Conservation (phyloP, 495 filamentous ascomycete species). For the Terfezia boudieri region DNA sequence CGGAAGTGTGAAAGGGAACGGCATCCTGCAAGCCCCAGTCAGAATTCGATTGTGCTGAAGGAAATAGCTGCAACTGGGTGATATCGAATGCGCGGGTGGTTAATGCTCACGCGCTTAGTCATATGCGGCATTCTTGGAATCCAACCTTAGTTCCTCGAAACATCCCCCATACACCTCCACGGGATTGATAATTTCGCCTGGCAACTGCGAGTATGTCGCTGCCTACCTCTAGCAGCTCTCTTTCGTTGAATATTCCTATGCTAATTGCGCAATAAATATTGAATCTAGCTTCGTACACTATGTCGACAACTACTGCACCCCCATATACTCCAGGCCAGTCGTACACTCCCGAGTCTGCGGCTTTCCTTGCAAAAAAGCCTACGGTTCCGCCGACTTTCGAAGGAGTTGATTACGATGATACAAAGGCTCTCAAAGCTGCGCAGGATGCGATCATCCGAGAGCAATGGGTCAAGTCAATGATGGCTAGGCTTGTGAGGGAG, state of each 20-base stretch:
- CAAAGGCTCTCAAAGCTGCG: conserved; percentile 65
- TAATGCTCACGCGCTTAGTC: too few species aligned
- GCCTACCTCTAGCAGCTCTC: too few species aligned
- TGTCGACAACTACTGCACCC: neutral
- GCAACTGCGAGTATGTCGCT: too few species aligned
- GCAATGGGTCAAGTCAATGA: conserved; percentile 96
- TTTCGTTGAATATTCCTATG: too few species aligned
- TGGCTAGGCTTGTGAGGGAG: conserved; percentile 78
- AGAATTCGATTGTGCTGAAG: neutral
- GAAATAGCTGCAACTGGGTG: too few species aligned
- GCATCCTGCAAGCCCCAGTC: conserved; percentile 30
- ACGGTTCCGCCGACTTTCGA: conserved; percentile 85
- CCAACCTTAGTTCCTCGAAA: too few species aligned
- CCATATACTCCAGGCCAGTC: neutral
- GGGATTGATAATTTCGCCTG: too few species aligned
- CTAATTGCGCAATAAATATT: too few species aligned
- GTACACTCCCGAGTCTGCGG: conserved; percentile 63
- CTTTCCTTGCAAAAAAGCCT: conserved; percentile 88
- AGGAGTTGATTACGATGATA: conserved; percentile 92
- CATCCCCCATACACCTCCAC: too few species aligned
- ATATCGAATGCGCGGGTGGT: too few species aligned
- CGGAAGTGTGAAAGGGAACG: conserved; percentile 60
- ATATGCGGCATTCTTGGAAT: too few species aligned
- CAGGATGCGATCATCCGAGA: conserved; percentile 87
- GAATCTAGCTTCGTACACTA: neutral